A percentile compares a stretch with the other conserved stretches of the same genome.
phyloP scores from a whole-genome alignment of 371 early-diverging fungal genomes.

The Mucor lusitanicus region DNA sequence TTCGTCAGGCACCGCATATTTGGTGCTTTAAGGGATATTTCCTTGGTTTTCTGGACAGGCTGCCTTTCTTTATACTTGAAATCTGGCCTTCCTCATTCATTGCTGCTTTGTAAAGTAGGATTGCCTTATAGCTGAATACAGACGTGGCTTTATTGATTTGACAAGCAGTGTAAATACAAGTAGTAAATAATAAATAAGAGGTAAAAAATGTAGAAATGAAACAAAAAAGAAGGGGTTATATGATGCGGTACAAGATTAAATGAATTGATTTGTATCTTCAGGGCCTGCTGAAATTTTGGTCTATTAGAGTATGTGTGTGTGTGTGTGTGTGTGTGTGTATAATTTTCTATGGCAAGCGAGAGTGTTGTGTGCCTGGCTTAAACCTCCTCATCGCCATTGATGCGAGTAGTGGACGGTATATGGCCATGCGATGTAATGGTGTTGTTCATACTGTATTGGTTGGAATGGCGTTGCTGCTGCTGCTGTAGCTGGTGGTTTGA shows the following conservation, averaged over 20 bases:
- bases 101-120: too few relatives aligned
- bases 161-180: neutral
- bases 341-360: neutral
- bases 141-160: too few relatives aligned
- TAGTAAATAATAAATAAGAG: neutral
- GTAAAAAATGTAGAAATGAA: neutral
- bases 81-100: too few relatives aligned
- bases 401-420: constrained; percentile 8
- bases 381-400: neutral
- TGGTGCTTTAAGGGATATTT: too few relatives aligned
- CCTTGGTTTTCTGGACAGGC: too few relatives aligned
- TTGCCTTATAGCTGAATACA: too few relatives aligned
- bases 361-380: neutral
- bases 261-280: neutral
- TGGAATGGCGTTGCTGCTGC: neutral
- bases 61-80: too few relatives aligned
- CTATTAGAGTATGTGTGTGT: neutral
- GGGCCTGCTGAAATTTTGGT: constrained; percentile 9
- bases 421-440: neutral
- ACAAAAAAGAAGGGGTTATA: neutral
- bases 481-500: neutral
- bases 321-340: neutral
- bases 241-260: constrained; percentile 1
- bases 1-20: too few relatives aligned
- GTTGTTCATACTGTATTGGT: neutral